Base-by-base conservation (phyloP, 2,329 filamentous ascomycete genomes). In the Colletotrichum simmondsii region DNA sequence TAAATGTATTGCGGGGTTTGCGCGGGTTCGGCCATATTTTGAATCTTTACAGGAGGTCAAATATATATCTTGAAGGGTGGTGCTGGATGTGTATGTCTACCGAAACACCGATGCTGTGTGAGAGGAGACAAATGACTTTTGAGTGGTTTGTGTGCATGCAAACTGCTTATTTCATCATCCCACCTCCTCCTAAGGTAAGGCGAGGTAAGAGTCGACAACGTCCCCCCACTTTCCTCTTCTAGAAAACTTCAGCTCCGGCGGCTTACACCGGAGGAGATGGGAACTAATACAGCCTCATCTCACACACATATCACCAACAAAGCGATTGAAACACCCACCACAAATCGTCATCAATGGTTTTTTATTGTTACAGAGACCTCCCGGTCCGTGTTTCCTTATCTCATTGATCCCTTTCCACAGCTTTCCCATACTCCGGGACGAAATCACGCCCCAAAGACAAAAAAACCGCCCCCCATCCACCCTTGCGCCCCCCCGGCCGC, bases 1-100 rank as follows among this genome's bases (percentile, higher is more conserved):
- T 92, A 92, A 75, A 92, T 81, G 74, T 83, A 88, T 26, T 77
- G 76, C 63, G 79, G 85, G 72, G 82, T 81, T 49, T 77, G 82
- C 60, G 75, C 80, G 62, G 73, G 77, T 8, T 57, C 61, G 62
- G 71, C 52, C 68, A 73, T 73, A n/a, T 16, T 42, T 42, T 5
- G 14, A 16, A 3, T 16, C 5, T 42, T 6, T 19, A 19, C 14
- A 4, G 37, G 37, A 42, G 37, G 14, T 3, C 16, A 0, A 3
- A 16, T 42, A 14, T 42, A 7, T 2, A 16, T 16, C 37, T 7
- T 19, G 14, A 6, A 7, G 5, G 37, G 5, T 4, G 37, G 37
- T 42, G 37, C 14, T 42, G 37, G 37, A 42, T 19, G 14, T 6
- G 14, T 6, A 42, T 42, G 37, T 42, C 37, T 42, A 42, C 16